Evolutionary conservation across 176 grass and related monocot species (phyloP), one percentile per base, ranked within the genome.

Genomic region (Areca catechu): DNA sequence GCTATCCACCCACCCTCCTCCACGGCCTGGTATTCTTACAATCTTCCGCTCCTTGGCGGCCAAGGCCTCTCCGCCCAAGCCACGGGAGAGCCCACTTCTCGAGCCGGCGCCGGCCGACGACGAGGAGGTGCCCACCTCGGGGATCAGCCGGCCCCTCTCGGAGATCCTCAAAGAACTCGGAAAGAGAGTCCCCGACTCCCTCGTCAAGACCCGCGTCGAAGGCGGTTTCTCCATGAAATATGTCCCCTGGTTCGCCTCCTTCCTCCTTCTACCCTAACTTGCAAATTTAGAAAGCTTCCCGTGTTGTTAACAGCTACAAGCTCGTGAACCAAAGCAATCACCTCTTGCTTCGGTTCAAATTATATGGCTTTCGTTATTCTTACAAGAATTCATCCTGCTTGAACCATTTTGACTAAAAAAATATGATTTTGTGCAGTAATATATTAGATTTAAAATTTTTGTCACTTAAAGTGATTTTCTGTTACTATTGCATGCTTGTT

Each of bases 141-240:
- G 84, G 56, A 98, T 98, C 73, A 67, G 66, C 76, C 84, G 77
- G 58, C 88, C 93, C 24, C 84, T 98, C 17, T 71, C 93, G 15
- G 81, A 92, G 12, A 70, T 92, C 51, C 83, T 98, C 19, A 80
- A 71, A 67, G 81, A 89, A 54, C 84, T 98, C 25, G 71, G 73
- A 49, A 98, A 85, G 83, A 78, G 71, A 76, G 78, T 98, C 1
- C 93, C 93, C 2, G 93, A 92, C 17, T 68, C 88, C 20, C 77
- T 92, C 73, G 43, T 98, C 12, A 84, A 81, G 73, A 85, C 84
- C 0, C 80, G 86, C 24, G 16, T 85, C 52, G 87, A 95, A 54
- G 77, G 80, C 17, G 93, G 79, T 1, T 71, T 75, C 24, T 24
- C 78, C 48, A 73, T 98, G 49, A 92, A 73, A 74, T 98, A 92